A percentile compares a stretch with the other conserved stretches of the same genome.
Conservation (phyloP, 2,329 filamentous ascomycete species). For the Rhynchosporium graminicola region DNA sequence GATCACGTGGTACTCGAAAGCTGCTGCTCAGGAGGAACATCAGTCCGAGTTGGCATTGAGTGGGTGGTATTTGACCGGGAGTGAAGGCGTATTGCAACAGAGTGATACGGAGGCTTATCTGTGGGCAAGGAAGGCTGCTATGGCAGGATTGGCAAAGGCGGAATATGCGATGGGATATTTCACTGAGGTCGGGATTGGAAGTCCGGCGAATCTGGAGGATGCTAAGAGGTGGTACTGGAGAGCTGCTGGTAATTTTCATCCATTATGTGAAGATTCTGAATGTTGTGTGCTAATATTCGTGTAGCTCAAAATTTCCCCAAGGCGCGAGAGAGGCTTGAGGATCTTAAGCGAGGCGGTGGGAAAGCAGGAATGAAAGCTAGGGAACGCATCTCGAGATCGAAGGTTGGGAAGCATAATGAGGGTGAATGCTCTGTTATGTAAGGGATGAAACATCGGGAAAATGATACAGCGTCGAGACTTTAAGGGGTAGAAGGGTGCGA, state of each 20-base stretch:
- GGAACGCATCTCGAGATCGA: slow-evolving; percentile 78
- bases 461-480: too few relatives aligned
- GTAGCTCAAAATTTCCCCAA: slow-evolving; percentile 92
- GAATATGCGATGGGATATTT: slow-evolving; percentile 99
- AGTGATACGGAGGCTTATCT: slow-evolving; percentile 96
- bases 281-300: background rate
- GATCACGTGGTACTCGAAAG: slow-evolving; percentile 92
- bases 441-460: background rate
- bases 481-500: background rate
- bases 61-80: slow-evolving; percentile 94
- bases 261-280: background rate
- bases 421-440: slow-evolving; percentile 87
- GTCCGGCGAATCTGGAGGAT: slow-evolving; percentile 83
- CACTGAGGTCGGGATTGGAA: slow-evolving; percentile 91
- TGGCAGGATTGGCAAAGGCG: slow-evolving; percentile 84
- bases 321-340: slow-evolving; percentile 87
- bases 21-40: slow-evolving; percentile 91
- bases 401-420: slow-evolving; percentile 80
- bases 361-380: slow-evolving; percentile 69
- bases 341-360: slow-evolving; percentile 79
- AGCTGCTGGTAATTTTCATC: slow-evolving; percentile 76
- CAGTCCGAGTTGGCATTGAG: slow-evolving; percentile 83
- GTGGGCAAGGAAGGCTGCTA: slow-evolving; percentile 92
- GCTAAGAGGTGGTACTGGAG: slow-evolving; percentile 98
- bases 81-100: slow-evolving; percentile 82